phyloP scores from a whole-genome alignment of 2,329 filamentous ascomycete species.

The Fusarium subglutinans region DNA sequence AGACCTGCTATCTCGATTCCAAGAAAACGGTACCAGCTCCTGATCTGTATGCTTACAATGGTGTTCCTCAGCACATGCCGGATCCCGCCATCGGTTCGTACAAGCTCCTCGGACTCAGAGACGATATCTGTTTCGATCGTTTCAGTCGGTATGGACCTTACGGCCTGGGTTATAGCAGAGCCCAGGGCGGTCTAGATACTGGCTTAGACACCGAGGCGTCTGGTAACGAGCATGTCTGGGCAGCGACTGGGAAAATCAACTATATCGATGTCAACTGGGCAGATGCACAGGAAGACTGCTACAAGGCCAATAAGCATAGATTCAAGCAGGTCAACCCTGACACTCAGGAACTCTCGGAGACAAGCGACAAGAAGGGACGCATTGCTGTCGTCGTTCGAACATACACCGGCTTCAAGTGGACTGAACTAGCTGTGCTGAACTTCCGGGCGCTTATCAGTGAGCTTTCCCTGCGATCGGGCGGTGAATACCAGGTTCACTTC shows the following conservation, averaged over 20 bases:
- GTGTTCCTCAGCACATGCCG: conserved; percentile 79
- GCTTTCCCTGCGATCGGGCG: conserved; percentile 78
- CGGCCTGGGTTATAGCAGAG: conserved; percentile 81
- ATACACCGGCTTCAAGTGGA: conserved; percentile 83
- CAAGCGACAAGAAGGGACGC: conserved; percentile 58
- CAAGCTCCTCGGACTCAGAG: conserved; percentile 74
- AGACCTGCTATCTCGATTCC: conserved; percentile 71
- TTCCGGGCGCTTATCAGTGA: conserved; percentile 84
- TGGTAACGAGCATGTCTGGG: conserved; percentile 70
- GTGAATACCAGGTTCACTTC: conserved; percentile 85
- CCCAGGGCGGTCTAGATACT: conserved; percentile 75
- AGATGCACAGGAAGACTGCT: conserved; percentile 62
- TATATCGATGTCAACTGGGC: conserved; percentile 66
- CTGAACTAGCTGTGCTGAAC: conserved; percentile 79
- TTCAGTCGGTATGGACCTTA: conserved; percentile 88
- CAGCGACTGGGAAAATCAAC: conserved; percentile 63
- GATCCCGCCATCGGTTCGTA: conserved; percentile 82
- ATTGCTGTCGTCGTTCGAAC: conserved; percentile 83
- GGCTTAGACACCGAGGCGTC: conserved; percentile 77
- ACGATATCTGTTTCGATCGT: conserved; percentile 88
- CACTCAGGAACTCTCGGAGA: conserved; percentile 48
- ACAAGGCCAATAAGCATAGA: conserved; percentile 69
- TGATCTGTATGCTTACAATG: conserved; percentile 73
- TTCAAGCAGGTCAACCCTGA: conserved; percentile 57
- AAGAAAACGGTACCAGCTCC: conserved; percentile 66